These are phyloP conservation scores for Fusarium brachygibbosum DNA, from an alignment of 2,329 filamentous ascomycete genomes.

Conservation along the genomic window DNA sequence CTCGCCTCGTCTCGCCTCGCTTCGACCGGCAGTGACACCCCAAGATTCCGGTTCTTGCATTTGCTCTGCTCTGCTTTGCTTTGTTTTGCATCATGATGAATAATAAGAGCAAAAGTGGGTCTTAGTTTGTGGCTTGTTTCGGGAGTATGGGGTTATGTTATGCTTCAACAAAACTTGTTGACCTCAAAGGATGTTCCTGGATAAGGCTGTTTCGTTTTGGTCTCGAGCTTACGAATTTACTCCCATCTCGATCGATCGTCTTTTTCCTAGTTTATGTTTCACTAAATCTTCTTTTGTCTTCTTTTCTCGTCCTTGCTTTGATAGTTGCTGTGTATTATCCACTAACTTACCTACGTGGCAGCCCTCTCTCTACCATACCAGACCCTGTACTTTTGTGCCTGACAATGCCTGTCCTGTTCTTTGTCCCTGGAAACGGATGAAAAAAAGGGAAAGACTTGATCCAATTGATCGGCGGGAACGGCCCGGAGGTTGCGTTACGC, in stretches of 20 bases:
- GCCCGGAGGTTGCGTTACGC: conserved; percentile 29
- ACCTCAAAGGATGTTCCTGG: conserved; percentile 1
- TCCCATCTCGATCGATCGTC: conserved; percentile 27
- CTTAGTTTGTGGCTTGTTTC: conserved; percentile 36
- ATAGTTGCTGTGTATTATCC: background rate
- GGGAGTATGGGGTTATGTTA: conserved; percentile 35
- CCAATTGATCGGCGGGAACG: conserved; percentile 35
- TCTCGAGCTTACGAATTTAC: conserved; percentile 13
- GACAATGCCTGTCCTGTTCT: conserved; percentile 17
- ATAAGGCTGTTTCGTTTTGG: conserved; percentile 12
- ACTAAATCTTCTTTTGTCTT: background rate
- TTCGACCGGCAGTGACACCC: conserved; percentile 42
- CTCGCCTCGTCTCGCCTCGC: conserved; percentile 21
- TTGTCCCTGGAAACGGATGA: conserved; percentile 3
- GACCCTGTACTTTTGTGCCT: conserved; percentile 26
- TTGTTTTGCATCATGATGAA: conserved; percentile 28
- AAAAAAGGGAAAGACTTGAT: conserved; percentile 17
- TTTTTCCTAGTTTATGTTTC: background rate
- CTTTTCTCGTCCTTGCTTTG: conserved; percentile 11
- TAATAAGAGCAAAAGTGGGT: background rate
- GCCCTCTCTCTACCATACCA: background rate
- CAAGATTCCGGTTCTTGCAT: conserved; percentile 23
- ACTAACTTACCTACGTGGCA: conserved; percentile 30
- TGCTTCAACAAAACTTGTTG: conserved; percentile 14
- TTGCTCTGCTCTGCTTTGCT: background rate